These are phyloP conservation scores for Podospora australis DNA, from an alignment of 495 filamentous ascomycete genomes.

Conservation along the genomic window DNA sequence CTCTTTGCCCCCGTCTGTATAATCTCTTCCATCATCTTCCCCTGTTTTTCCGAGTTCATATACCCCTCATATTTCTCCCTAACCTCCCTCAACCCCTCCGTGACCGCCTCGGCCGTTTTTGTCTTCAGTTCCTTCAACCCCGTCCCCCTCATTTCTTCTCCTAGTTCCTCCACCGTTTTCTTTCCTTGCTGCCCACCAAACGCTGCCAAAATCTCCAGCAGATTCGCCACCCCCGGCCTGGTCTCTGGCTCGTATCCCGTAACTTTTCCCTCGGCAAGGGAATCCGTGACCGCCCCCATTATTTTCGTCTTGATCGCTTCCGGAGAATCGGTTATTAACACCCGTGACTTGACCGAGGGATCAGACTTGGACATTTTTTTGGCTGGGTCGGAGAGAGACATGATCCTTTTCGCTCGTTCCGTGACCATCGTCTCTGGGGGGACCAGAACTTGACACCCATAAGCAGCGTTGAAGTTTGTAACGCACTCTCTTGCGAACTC, in stretches of 20 bases:
- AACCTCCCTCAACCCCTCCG: slow-evolving; percentile 48
- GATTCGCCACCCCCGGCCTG: slow-evolving; percentile 80
- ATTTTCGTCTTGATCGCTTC: slow-evolving; percentile 60
- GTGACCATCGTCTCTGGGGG: slow-evolving; percentile 70
- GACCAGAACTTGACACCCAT: slow-evolving; percentile 52
- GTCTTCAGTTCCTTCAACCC: slow-evolving; percentile 61
- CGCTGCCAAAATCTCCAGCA: slow-evolving; percentile 68
- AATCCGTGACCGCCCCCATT: slow-evolving; percentile 68
- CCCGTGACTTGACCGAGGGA: slow-evolving; percentile 58
- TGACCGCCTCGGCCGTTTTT: slow-evolving; percentile 49
- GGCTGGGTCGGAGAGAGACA: slow-evolving; percentile 72
- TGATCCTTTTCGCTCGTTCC: slow-evolving; percentile 57
- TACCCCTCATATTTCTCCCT: slow-evolving; percentile 55
- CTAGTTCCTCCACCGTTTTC: slow-evolving; percentile 50
- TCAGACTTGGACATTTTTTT: slow-evolving; percentile 95
- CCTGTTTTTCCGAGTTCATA: slow-evolving; percentile 31
- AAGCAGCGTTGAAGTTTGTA: slow-evolving; percentile 73
- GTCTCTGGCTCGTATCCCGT: slow-evolving; percentile 57
- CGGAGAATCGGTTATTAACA: slow-evolving; percentile 68
- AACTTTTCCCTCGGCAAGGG: slow-evolving; percentile 46
- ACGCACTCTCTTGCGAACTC: slow-evolving; percentile 84
- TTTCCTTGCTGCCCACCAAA: slow-evolving; percentile 41
- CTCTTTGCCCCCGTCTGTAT: slow-evolving; percentile 51
- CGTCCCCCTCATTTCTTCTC: slow-evolving; percentile 33
- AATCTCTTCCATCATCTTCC: slow-evolving; percentile 45